A percentile compares a stretch with the other conserved stretches of the same genome.
Conservation (phyloP, 441 rosid species). For the Pelargonium citronellum region DNA sequence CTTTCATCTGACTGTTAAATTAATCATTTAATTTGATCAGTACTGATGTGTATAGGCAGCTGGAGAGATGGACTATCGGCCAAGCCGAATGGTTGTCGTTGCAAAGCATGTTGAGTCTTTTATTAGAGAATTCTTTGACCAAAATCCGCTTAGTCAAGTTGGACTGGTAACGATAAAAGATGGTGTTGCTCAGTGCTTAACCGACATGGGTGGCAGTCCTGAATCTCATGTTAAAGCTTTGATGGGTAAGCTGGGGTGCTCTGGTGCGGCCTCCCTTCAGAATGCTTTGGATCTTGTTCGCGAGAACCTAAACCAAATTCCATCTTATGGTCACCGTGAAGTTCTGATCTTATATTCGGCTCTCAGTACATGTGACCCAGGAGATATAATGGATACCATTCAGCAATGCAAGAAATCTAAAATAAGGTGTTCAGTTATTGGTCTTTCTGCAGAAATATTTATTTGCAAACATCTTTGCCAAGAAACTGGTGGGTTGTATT, state of each 20-base stretch:
- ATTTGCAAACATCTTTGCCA: constrained; percentile 86
- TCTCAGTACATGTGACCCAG: constrained; percentile 80
- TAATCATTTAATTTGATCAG: constrained; percentile 4
- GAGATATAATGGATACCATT: constrained; percentile 77
- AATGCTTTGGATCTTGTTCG: constrained; percentile 69
- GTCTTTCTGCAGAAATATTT: constrained; percentile 84
- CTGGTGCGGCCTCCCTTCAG: constrained; percentile 83
- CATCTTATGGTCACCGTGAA: constrained; percentile 66
- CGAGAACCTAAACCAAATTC: constrained; percentile 55
- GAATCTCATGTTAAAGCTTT: constrained; percentile 74
- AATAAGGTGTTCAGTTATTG: constrained; percentile 79
- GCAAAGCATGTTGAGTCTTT: constrained; percentile 72
- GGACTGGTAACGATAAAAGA: constrained; percentile 56
- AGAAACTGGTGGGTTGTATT: constrained; percentile 78
- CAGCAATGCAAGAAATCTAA: constrained; percentile 74
- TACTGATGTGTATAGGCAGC: constrained; percentile 54
- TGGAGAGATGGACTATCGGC: constrained; percentile 60
- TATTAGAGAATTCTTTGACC: constrained; percentile 84
- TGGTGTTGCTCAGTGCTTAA: constrained; percentile 61
- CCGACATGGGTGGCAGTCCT: constrained; percentile 89
- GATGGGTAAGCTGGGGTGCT: constrained; percentile 68
- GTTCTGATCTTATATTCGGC: constrained; percentile 66
- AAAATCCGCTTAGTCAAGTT: constrained; percentile 73
- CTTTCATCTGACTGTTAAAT: not conserved
- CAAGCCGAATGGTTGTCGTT: constrained; percentile 63